phyloP scores from a whole-genome alignment of 139 green algal species.

The Chlorella sorokiniana region DNA sequence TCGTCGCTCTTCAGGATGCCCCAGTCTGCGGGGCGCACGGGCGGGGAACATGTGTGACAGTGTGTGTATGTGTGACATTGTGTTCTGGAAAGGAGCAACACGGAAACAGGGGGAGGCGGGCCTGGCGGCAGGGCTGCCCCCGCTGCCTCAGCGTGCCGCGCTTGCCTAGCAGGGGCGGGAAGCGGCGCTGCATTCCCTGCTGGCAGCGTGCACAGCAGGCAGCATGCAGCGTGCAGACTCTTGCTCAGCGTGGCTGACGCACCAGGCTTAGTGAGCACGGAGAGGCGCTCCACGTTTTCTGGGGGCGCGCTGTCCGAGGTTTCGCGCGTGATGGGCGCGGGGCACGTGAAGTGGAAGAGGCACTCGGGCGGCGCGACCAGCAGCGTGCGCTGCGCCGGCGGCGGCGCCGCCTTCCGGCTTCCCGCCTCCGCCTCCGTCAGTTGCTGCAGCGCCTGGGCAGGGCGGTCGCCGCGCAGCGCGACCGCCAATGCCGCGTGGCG shows the following conservation, averaged over 20 bases:
- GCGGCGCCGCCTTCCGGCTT: not conserved
- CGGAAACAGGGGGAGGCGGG: too few species aligned
- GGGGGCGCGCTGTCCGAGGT: constrained; percentile 58
- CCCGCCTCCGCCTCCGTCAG: not conserved
- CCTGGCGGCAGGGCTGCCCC: too few species aligned
- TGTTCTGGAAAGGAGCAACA: too few species aligned
- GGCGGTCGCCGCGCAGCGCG: not conserved
- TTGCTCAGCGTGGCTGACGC: not conserved
- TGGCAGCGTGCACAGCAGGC: not conserved
- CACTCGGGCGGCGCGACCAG: constrained; percentile 76
- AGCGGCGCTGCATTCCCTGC: not conserved
- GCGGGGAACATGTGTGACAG: not conserved
- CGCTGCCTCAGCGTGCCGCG: too few species aligned
- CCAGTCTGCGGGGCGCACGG: not conserved
- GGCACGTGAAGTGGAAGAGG: constrained; percentile 67
- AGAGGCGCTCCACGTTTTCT: constrained; percentile 84
- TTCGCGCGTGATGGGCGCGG: constrained; percentile 49
- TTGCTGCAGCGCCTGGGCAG: not conserved
- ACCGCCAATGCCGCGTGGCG: constrained; percentile 41
- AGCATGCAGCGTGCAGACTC: too few species aligned
- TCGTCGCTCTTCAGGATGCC: constrained; percentile 53
- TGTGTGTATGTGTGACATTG: too few species aligned
- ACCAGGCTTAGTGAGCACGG: constrained; percentile 65
- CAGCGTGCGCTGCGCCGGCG: constrained; percentile 54
- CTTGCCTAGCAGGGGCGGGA: not conserved